Base-by-base conservation (phyloP, 345 rosid species). In the Rhizophora apiculata region DNA sequence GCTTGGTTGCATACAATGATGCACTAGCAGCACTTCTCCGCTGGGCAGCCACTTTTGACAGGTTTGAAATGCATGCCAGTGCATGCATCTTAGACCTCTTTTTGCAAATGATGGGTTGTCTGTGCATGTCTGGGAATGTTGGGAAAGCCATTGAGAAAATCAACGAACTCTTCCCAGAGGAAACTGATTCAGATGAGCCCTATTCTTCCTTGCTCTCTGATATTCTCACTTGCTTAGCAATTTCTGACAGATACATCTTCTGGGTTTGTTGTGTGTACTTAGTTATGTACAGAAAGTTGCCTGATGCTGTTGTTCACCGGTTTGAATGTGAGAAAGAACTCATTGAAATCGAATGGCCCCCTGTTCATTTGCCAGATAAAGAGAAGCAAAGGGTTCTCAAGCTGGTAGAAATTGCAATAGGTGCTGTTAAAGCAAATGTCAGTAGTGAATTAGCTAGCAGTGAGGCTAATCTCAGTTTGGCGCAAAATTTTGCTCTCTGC, bases 201-300 rank as follows among this genome's bases (percentile, higher is more conserved):
- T 83, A 80, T 72, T 75, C 81, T 81, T 65, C 71, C 79, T 82
- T 85, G 85, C 80, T 94, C 81, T 81, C 87, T 84, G 85, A 84
- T 87, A 92, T 88, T 77, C 83, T 90, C 86, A 76, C 82, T 68
- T 90, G 89, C 90, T 84, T 95, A 83, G 87, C 88, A 73, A 75
- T 83, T 84, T 83, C 96, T 88, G 99, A 92, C 83, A 88, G 85
- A 86, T 89, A 87, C 89, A 84, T 91, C 78, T 90, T 95, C 86
- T 95, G 99, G 99, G 79, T 95, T 87, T 92, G 90, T 90, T 95
- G 97, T 88, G 85, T 88, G 79, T 95, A 95, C 93, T 86, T 95
- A 78, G 88, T 85, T 84, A 70, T 92, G 84, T 92, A 95, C 99
- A 92, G 93, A 96, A 95, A 88, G 78, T 86, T 95, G 60, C 99